These are phyloP conservation scores for Vitis hybrid DNA, from an alignment of 177 flowering plant genomes.

Conservation along the genomic window DNA sequence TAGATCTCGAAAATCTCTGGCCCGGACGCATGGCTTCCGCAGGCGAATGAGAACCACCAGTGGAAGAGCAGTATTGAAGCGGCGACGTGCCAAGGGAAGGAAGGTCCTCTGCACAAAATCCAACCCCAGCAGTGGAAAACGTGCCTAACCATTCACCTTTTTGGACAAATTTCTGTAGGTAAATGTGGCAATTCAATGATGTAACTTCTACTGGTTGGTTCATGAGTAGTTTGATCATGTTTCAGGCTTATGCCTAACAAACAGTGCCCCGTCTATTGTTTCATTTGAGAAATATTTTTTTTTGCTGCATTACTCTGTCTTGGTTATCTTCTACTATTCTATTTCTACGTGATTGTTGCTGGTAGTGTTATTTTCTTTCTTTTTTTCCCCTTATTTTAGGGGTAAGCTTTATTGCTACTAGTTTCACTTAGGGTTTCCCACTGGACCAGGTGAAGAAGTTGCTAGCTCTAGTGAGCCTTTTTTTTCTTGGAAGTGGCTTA, in stretches of 20 bases:
- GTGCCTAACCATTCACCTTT: conserved; percentile 17
- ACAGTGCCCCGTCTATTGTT: background rate
- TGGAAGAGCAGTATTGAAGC: conserved; percentile 84
- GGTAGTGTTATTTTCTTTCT: background rate
- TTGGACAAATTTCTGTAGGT: conserved; percentile 10
- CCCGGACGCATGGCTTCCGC: conserved; percentile 92
- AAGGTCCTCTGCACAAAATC: conserved; percentile 83
- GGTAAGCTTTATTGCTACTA: background rate
- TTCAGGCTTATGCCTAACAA: conserved; percentile 9
- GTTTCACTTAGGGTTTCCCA: no score
- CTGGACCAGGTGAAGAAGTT: no score
- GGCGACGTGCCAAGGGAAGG: conserved; percentile 95
- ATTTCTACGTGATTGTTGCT: background rate
- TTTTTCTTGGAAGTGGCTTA: background rate
- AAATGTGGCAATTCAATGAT: conserved; percentile 6
- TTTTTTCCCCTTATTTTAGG: background rate
- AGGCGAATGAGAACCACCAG: conserved; percentile 89
- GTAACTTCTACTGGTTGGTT: conserved; percentile 4
- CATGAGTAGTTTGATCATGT: conserved; percentile 5
- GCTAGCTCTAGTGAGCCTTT: background rate
- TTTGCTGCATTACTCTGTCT: conserved; percentile 3
- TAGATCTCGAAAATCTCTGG: conserved; percentile 86
- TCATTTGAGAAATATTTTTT: background rate
- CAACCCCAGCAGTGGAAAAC: conserved; percentile 74
- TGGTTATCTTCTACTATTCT: conserved; percentile 1